Conservation (phyloP, 331 rosid species). For the Quercus tomentella region DNA sequence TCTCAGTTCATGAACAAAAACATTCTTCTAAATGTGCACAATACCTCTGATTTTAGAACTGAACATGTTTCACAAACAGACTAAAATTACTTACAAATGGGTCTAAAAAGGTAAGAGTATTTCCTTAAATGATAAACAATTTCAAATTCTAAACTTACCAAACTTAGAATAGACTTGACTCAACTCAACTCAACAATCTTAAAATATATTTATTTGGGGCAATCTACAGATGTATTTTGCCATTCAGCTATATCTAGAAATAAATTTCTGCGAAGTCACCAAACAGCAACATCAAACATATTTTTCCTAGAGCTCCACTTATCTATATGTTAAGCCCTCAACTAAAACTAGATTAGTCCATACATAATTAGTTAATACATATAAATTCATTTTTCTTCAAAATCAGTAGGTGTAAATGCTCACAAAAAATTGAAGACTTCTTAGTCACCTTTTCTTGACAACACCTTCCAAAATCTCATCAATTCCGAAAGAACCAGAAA, state of each 20-base stretch:
- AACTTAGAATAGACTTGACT: not conserved
- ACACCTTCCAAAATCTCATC: conserved; percentile 45
- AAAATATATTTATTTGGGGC: not conserved
- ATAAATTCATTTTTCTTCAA: no score
- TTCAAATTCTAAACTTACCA: not conserved
- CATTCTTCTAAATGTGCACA: not conserved
- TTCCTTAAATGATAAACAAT: not conserved
- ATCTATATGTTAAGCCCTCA: not conserved
- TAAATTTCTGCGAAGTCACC: not conserved
- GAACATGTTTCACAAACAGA: not conserved
- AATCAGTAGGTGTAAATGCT: not conserved
- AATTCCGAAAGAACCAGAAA: conserved; percentile 32
- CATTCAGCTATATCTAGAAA: not conserved
- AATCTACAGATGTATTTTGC: not conserved
- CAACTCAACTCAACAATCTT: not conserved
- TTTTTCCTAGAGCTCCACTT: not conserved
- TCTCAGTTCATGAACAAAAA: not conserved
- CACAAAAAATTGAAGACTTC: not conserved
- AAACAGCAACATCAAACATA: not conserved
- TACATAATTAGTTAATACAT: not conserved
- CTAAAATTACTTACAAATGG: not conserved
- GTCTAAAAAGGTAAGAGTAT: not conserved
- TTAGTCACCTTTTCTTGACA: conserved; percentile 30
- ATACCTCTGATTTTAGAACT: not conserved
- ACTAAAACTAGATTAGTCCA: not conserved